Conservation (phyloP, 2,329 filamentous ascomycete genomes). For the Aspergillus sp. region DNA sequence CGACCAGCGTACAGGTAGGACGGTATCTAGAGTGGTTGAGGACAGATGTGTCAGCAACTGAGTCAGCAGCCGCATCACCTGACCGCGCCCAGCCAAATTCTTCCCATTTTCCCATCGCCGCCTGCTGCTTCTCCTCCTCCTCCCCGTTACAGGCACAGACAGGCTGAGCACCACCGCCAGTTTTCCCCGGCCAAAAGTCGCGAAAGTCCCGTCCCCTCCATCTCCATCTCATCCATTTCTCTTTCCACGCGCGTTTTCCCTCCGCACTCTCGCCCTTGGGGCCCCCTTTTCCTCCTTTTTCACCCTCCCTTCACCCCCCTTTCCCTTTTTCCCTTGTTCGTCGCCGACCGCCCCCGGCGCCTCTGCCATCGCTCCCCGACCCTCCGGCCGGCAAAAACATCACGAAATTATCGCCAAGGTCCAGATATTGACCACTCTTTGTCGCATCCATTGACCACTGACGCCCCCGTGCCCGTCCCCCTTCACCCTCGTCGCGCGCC, state of each 20-base stretch:
- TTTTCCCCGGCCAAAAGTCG: constrained; percentile 37
- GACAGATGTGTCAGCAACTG: constrained; percentile 11
- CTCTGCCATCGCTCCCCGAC: constrained; percentile 8
- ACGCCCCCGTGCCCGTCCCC: constrained; percentile 18
- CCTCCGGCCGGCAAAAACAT: constrained; percentile 25
- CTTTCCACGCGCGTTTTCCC: constrained; percentile 31
- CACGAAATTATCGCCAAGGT: constrained; percentile 35
- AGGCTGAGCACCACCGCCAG: constrained; percentile 38
- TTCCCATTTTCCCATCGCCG: constrained; percentile 20
- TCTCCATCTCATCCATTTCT: constrained; percentile 38
- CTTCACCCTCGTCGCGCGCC: constrained; percentile 18
- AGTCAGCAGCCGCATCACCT: constrained; percentile 28
- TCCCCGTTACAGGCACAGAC: constrained; percentile 30
- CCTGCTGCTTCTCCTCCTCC: not conserved
- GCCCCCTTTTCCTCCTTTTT: constrained; percentile 16
- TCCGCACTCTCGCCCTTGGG: constrained; percentile 25
- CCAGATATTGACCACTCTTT: constrained; percentile 21
- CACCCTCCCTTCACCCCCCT: constrained; percentile 18
- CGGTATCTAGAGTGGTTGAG: not conserved
- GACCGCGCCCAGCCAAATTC: constrained; percentile 30
- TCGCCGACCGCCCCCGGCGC: constrained; percentile 20
- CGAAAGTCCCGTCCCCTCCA: constrained; percentile 39
- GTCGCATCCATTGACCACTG: constrained; percentile 26
- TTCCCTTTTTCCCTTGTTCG: constrained; percentile 19
- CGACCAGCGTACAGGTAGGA: too few species aligned